Evolutionary conservation across 2,329 filamentous ascomycete species (phyloP).

Genomic region (Fonsecaea multimorphosa): DNA sequence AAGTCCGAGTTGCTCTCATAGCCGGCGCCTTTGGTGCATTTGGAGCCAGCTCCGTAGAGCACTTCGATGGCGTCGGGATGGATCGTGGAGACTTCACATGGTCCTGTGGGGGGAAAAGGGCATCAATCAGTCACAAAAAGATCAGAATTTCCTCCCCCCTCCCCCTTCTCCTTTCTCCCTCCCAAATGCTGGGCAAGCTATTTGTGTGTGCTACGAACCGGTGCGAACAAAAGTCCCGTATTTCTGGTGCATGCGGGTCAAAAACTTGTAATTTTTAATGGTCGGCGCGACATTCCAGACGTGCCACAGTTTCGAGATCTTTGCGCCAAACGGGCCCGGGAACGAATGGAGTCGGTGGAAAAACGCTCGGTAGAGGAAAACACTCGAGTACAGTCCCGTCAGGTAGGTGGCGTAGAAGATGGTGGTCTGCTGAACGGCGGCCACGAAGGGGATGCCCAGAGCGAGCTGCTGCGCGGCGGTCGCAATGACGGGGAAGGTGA

Average conservation of each 20-base stretch:
- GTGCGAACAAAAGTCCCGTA: constrained; percentile 47
- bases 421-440: constrained; percentile 2
- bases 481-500: constrained; percentile 10
- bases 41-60: constrained; percentile 48
- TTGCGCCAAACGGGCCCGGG: constrained; percentile 42
- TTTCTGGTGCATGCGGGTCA: constrained; percentile 41
- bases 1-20: constrained; percentile 49
- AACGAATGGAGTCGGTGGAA: constrained; percentile 43
- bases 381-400: constrained; percentile 18
- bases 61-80: constrained; percentile 42
- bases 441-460: neutral
- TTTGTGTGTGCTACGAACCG: constrained; percentile 38
- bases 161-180: no score
- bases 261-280: constrained; percentile 42
- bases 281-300: constrained; percentile 40
- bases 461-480: constrained; percentile 3
- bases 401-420: constrained; percentile 11
- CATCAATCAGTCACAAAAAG: neutral
- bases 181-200: no score
- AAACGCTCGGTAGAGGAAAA: constrained; percentile 41
- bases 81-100: constrained; percentile 27
- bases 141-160: no score
- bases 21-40: constrained; percentile 50
- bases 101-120: constrained; percentile 3
- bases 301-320: constrained; percentile 42